Evolutionary conservation across 192 early-diverging fungal species (phyloP), one percentile per base, ranked within the genome.

Genomic region (Gigaspora rosea): DNA sequence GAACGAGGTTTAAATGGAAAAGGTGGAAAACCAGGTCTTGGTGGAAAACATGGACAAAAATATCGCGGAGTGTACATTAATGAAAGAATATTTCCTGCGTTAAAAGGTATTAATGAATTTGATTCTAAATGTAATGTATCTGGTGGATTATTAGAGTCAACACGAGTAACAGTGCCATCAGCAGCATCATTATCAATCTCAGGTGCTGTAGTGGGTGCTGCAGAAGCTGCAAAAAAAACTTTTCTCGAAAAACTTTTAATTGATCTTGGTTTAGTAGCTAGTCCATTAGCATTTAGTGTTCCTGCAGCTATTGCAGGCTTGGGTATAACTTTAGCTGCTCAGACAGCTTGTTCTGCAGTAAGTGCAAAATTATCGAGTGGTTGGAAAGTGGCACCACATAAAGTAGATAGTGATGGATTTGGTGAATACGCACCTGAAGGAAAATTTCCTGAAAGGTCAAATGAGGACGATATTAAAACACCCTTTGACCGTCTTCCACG

Each of bases 51-150:
- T 62, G 59, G 54, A 16, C 54, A 3, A 62, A 62, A 62, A 62
- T 62, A 62, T 62, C 27, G 59, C 27, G 59, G 59, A 22, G 27
- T 62, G 27, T 62, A 62, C 27, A 62, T 62, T 62, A 62, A 62
- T 62, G 59, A 62, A 62, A 32, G 10, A 22, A 20, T 62, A 32
- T 32, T 62, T 62, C 59, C 59, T 62, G 20, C 18, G 27, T 0
- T 62, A 27, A 62, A 32, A 62, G 59, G 22, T 32, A 62, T 62
- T 41, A 41, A 7, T 3, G 41, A 41, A 41, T 41, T 41, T 41
- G 41, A 41, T 41, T 41, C 41, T 62, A 33, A 62, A 1, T 32
- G 20, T 62, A 32, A n/a, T 27, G 11, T n/a, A 0, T 20, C 54
- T 13, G 20, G 15, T 20, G 20, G 20, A 15, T 5, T 7, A 57